Percentiles rank a stretch among this genome's conserved stretches.
phyloP scores from a whole-genome alignment of 371 early-diverging fungal species.

The Mucor saturninus region DNA sequence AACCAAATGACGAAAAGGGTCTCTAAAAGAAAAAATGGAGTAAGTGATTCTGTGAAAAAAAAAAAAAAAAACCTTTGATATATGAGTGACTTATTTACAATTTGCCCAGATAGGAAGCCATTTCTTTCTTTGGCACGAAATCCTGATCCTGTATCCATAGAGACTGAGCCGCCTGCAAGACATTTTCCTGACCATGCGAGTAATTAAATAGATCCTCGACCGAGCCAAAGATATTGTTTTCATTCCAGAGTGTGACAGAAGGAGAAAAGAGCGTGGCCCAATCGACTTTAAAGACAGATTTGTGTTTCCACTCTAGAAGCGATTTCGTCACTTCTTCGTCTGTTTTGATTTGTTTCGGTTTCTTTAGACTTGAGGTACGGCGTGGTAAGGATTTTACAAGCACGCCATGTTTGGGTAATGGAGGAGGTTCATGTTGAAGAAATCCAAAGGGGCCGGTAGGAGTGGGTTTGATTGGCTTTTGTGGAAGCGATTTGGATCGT shows the following conservation, averaged over 20 bases:
- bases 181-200: not conserved
- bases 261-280: slow-evolving; percentile 24
- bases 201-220: slow-evolving; percentile 19
- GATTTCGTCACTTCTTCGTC: slow-evolving; percentile 24
- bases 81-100: slow-evolving; percentile 16
- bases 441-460: slow-evolving; percentile 8
- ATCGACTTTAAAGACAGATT: slow-evolving; percentile 28
- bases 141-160: slow-evolving; percentile 39
- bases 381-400: slow-evolving; percentile 13
- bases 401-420: not conserved
- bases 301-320: slow-evolving; percentile 38
- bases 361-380: slow-evolving; percentile 21
- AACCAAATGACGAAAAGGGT: slow-evolving; percentile 45
- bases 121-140: slow-evolving; percentile 21
- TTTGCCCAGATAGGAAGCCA: slow-evolving; percentile 43
- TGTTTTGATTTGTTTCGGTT: not conserved
- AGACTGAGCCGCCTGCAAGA: slow-evolving; percentile 10
- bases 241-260: slow-evolving; percentile 16
- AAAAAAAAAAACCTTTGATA: too few species aligned
- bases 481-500: slow-evolving; percentile 22
- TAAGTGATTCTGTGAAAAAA: too few species aligned
- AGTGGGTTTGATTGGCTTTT: not conserved
- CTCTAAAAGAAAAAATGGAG: slow-evolving; percentile 5
- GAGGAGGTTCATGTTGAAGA: not conserved
- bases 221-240: slow-evolving; percentile 24